phyloP scores from a whole-genome alignment of 257 asterid species.

The Solanum arcanum region DNA sequence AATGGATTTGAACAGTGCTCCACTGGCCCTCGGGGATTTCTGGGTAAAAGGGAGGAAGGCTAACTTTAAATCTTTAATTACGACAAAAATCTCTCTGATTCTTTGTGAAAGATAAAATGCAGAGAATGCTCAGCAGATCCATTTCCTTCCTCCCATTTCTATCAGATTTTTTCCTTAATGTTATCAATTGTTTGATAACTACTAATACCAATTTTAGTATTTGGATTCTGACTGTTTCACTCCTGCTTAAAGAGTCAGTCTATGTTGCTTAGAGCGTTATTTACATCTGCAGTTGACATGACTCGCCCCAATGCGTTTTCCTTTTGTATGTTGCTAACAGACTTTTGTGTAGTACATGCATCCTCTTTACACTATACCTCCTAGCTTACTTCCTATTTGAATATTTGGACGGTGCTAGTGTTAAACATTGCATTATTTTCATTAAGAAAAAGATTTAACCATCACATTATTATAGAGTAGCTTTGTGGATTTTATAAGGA shows the following conservation, averaged over 20 bases:
- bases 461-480: neutral
- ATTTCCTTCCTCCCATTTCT: neutral
- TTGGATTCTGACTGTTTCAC: neutral
- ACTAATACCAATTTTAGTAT: neutral
- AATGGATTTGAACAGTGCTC: neutral
- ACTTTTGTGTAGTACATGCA: neutral
- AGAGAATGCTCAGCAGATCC: neutral
- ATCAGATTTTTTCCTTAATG: neutral
- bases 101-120: neutral
- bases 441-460: neutral
- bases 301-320: neutral
- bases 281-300: neutral
- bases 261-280: neutral
- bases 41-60: neutral
- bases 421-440: neutral
- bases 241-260: neutral
- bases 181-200: neutral
- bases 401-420: neutral
- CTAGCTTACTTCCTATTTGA: neutral
- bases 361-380: neutral
- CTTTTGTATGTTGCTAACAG: neutral
- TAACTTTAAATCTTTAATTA: neutral
- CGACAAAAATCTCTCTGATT: neutral
- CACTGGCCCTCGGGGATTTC: neutral
- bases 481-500: neutral